Evolutionary conservation across 306 rosid genomes (phyloP).

Genomic region (Corylus heterophylla): DNA sequence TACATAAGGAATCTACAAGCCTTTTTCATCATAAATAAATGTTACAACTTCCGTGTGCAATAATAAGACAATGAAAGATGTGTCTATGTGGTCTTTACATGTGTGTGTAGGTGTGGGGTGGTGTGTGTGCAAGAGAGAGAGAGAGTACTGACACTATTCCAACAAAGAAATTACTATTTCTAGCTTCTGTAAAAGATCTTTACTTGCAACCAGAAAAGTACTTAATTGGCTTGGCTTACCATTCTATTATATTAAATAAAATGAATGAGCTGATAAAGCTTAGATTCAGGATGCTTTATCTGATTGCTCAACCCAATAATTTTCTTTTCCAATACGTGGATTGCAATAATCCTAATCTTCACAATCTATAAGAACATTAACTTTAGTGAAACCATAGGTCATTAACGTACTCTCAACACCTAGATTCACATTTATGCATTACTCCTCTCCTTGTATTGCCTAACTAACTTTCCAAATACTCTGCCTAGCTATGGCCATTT

Average conservation of each 20-base stretch:
- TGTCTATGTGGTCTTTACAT: neutral
- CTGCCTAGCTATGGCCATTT: neutral
- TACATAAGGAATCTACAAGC: neutral
- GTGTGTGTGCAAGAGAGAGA: neutral
- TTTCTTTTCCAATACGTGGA: neutral
- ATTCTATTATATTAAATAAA: neutral
- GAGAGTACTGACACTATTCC: neutral
- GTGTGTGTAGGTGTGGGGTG: neutral
- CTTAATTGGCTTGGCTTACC: neutral
- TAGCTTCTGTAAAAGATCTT: slow-evolving; percentile 1
- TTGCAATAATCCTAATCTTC: neutral
- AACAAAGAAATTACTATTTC: neutral
- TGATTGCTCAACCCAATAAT: neutral
- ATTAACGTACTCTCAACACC: neutral
- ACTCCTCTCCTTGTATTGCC: neutral
- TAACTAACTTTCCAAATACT: neutral
- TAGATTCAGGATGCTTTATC: neutral
- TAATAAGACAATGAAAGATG: neutral
- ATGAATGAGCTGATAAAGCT: neutral
- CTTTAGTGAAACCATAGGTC: neutral
- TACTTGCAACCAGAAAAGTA: neutral
- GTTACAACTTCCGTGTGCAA: neutral
- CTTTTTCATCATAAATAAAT: neutral
- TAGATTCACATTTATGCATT: neutral
- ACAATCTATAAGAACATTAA: neutral